A percentile compares a stretch with the other conserved stretches of the same genome.
Conservation (phyloP, 2,329 filamentous ascomycete genomes). For the Dactylellina parvicollis region DNA sequence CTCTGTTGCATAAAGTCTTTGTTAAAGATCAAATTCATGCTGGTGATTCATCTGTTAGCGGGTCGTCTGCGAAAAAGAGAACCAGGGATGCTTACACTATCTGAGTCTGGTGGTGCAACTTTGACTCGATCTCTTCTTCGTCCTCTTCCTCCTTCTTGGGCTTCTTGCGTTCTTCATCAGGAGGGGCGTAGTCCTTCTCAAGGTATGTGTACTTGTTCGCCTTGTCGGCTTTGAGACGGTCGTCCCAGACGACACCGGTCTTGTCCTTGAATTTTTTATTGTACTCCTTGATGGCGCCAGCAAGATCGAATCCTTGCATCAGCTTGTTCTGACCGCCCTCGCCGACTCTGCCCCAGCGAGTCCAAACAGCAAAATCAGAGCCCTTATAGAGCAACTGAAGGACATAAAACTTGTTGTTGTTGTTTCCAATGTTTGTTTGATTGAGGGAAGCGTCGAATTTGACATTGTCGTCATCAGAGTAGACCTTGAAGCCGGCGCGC, state of each 20-base stretch:
- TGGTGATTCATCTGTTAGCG: slow-evolving; percentile 50
- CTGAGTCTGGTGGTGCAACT: slow-evolving; percentile 70
- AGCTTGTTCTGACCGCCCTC: slow-evolving; percentile 67
- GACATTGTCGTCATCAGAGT: slow-evolving; percentile 71
- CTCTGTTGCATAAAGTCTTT: slow-evolving; percentile 71
- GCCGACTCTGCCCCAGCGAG: slow-evolving; percentile 81
- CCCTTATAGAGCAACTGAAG: slow-evolving; percentile 68
- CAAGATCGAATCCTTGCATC: slow-evolving; percentile 62
- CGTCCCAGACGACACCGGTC: slow-evolving; percentile 68
- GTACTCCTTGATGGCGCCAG: slow-evolving; percentile 66
- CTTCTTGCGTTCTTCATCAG: slow-evolving; percentile 66
- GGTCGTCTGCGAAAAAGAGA: not conserved
- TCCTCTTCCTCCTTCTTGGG: slow-evolving; percentile 61
- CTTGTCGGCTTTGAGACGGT: slow-evolving; percentile 69
- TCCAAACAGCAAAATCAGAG: slow-evolving; percentile 71
- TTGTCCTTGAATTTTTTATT: slow-evolving; percentile 73
- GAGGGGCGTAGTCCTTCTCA: slow-evolving; percentile 77
- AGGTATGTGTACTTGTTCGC: slow-evolving; percentile 79
- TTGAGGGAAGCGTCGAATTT: slow-evolving; percentile 84
- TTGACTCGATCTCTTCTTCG: slow-evolving; percentile 65
- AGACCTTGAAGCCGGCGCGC: slow-evolving; percentile 65
- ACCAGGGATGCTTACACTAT: slow-evolving; percentile 58
- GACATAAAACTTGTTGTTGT: slow-evolving; percentile 76
- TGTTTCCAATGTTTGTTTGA: slow-evolving; percentile 75
- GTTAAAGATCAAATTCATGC: slow-evolving; percentile 88